Percentiles rank a stretch among this genome's conserved stretches.
Conservation (phyloP, 73 alveolate species). For the Paramecium sexaurelia region DNA sequence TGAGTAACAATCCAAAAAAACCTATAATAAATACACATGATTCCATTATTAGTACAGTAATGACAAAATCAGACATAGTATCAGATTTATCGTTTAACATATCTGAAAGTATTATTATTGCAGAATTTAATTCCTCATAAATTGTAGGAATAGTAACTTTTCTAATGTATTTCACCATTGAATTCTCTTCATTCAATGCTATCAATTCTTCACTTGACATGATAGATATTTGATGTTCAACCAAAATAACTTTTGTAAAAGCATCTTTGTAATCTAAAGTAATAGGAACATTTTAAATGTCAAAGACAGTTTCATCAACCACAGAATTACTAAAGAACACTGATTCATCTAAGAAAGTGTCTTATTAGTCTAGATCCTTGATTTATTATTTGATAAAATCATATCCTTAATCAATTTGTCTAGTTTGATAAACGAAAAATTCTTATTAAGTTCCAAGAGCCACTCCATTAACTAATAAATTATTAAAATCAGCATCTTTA, state of each 20-base stretch:
- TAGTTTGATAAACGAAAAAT: not conserved
- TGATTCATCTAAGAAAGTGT: not conserved
- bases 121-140: not conserved
- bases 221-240: not conserved
- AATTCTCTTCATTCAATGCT: not conserved
- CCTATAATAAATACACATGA: conserved; percentile 3
- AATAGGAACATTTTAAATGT: not conserved
- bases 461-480: not conserved
- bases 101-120: not conserved
- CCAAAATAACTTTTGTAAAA: conserved; percentile 25
- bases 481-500: not conserved
- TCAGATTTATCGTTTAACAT: not conserved
- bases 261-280: conserved; percentile 18
- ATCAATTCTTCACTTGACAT: not conserved
- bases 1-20: conserved; percentile 13
- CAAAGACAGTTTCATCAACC: not conserved
- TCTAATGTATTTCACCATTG: not conserved
- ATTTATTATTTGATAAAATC: not conserved
- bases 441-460: not conserved
- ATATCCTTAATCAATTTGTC: not conserved
- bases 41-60: not conserved
- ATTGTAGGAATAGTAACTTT: not conserved
- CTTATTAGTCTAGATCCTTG: not conserved
- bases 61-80: conserved; percentile 32
- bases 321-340: not conserved